Conservation (phyloP, 371 early-diverging fungal genomes). For the Batrachochytrium dendrobatidis region DNA sequence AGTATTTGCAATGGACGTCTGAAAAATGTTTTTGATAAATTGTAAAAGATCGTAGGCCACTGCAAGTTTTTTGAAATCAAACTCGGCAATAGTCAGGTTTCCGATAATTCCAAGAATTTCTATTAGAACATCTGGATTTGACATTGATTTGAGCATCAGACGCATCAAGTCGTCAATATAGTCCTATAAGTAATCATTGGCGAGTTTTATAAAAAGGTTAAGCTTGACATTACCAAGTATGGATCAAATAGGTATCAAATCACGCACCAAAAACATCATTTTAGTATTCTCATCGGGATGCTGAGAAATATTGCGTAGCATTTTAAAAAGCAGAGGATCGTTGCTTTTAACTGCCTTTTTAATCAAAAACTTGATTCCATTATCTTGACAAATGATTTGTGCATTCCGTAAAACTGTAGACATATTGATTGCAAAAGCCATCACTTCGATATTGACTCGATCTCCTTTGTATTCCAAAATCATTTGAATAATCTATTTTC, state of each 20-base stretch:
- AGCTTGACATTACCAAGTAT: background rate
- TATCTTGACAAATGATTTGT: conserved; percentile 29
- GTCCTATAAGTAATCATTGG: conserved; percentile 22
- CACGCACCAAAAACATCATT: conserved; percentile 34
- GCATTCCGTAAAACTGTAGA: conserved; percentile 26
- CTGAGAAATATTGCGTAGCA: conserved; percentile 35
- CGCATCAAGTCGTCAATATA: conserved; percentile 44
- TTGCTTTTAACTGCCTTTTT: conserved; percentile 39
- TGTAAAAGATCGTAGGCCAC: conserved; percentile 31
- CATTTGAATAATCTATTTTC: conserved; percentile 29
- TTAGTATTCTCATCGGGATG: conserved; percentile 23
- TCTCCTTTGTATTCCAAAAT: conserved; percentile 37
- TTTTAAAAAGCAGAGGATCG: conserved; percentile 42
- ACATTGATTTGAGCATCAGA: conserved; percentile 22
- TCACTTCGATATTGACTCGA: conserved; percentile 31
- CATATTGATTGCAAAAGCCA: conserved; percentile 42
- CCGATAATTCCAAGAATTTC: conserved; percentile 39
- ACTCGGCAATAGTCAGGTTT: conserved; percentile 34
- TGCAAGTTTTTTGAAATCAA: conserved; percentile 40
- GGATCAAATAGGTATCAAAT: no score
- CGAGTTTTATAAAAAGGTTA: background rate
- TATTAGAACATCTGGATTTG: conserved; percentile 31
- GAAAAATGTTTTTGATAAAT: conserved; percentile 10
- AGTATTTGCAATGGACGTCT: background rate
- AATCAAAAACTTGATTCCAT: conserved; percentile 40